Evolutionary conservation across 345 rosid genomes (phyloP).

Genomic region (Rhodamnia argentea): DNA sequence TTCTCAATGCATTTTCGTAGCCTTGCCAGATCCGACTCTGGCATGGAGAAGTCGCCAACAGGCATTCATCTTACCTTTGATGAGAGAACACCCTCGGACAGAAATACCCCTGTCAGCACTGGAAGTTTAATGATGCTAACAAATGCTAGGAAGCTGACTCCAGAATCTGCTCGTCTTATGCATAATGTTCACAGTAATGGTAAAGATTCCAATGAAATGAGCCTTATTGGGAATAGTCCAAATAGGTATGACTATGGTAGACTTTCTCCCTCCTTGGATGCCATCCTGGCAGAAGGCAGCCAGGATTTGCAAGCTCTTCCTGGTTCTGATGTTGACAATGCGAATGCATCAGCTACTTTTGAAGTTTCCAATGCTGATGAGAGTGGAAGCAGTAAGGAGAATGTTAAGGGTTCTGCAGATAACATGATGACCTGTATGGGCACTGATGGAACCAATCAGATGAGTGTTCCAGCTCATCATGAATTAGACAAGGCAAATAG

Average conservation of each 20-base stretch:
- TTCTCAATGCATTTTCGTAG: conserved; percentile 89
- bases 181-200: conserved; percentile 41
- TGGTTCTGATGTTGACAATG: conserved; percentile 6
- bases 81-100: conserved; percentile 45
- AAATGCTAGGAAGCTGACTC: conserved; percentile 31
- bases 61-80: conserved; percentile 20
- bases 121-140: conserved; percentile 59
- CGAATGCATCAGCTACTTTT: conserved; percentile 1
- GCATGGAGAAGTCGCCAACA: conserved; percentile 46
- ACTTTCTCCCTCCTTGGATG: conserved; percentile 67
- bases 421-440: conserved; percentile 7
- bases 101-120: conserved; percentile 25
- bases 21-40: conserved; percentile 58
- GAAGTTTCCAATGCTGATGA: conserved; percentile 11
- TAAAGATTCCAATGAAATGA: conserved; percentile 79
- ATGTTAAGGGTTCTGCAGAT: conserved; percentile 4
- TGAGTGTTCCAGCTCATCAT: conserved; percentile 6
- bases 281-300: conserved; percentile 48
- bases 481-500: conserved; percentile 14
- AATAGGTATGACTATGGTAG: conserved; percentile 52
- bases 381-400: conserved; percentile 2
- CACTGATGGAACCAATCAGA: conserved; percentile 13
- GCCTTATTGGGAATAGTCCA: conserved; percentile 60
- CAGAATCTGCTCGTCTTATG: conserved; percentile 13
- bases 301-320: conserved; percentile 15